A percentile compares a stretch with the other conserved stretches of the same genome.
Evolutionary conservation across 2,329 filamentous ascomycete species (phyloP).

Genomic region (Colletotrichum sp.): DNA sequence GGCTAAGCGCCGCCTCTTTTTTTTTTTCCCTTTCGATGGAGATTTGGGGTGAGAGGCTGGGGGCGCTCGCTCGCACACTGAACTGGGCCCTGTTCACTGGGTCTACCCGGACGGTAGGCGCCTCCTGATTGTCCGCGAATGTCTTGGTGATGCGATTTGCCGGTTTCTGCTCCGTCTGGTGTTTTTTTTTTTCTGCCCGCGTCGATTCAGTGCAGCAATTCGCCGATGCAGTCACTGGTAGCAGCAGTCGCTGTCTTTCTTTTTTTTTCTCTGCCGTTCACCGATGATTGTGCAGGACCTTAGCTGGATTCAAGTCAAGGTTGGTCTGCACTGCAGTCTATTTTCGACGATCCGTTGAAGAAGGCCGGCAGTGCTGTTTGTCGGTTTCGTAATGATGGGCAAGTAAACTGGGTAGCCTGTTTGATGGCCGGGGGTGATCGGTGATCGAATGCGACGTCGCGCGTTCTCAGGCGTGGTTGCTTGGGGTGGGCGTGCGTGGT

Average conservation of each 20-base stretch:
- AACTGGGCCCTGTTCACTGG: not conserved
- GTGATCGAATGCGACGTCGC: slow-evolving; percentile 16
- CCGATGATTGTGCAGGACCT: slow-evolving; percentile 3
- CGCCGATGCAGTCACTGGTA: not conserved
- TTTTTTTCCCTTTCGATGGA: not conserved
- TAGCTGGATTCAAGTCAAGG: not conserved
- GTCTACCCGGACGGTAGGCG: not conserved
- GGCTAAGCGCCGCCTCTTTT: not conserved
- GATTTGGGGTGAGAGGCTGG: not conserved
- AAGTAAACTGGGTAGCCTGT: slow-evolving; percentile 5
- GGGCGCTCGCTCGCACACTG: not conserved
- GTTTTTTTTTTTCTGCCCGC: not conserved
- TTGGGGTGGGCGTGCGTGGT: not conserved
- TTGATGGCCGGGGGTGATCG: slow-evolving; percentile 6
- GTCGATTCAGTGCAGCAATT: not conserved
- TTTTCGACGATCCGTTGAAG: not conserved
- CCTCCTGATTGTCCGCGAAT: slow-evolving; percentile 7
- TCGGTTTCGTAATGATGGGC: slow-evolving; percentile 2
- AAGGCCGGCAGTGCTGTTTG: not conserved
- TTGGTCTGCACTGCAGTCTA: not conserved
- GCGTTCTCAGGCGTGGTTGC: not conserved
- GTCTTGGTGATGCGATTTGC: slow-evolving; percentile 12
- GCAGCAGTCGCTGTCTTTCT: not conserved
- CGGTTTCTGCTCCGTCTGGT: slow-evolving; percentile 15
- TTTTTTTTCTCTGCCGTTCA: not conserved